A percentile compares a stretch with the other conserved stretches of the same genome.
Evolutionary conservation across 2,329 filamentous ascomycete genomes (phyloP).

Genomic region (Fusarium udum): DNA sequence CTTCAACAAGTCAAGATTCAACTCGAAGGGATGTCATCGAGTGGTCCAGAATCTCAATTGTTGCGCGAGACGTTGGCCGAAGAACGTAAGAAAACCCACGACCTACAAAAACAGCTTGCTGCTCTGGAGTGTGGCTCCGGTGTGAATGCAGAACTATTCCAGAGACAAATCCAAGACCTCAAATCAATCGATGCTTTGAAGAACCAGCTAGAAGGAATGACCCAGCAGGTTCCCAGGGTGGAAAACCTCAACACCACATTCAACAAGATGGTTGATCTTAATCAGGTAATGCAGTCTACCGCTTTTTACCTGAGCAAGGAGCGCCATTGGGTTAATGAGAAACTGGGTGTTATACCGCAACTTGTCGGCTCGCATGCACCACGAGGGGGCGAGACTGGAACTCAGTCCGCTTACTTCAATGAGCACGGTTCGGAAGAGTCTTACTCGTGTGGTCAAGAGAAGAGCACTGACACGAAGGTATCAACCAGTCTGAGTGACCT

Average conservation of each 20-base stretch:
- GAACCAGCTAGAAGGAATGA: conserved; percentile 38
- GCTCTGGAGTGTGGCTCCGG: conserved; percentile 36
- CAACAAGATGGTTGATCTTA: conserved; percentile 42
- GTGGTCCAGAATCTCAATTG: neutral
- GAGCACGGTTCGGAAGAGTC: neutral
- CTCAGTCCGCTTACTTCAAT: neutral
- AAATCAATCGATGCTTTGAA: conserved; percentile 40
- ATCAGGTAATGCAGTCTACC: conserved; percentile 43
- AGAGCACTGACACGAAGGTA: neutral
- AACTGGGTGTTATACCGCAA: conserved; percentile 23
- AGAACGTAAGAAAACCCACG: conserved; percentile 13
- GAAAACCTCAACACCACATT: conserved; percentile 41
- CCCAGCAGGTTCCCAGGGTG: conserved; percentile 37
- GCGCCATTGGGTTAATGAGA: conserved; percentile 43
- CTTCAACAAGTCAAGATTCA: conserved; percentile 35
- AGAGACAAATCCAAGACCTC: conserved; percentile 45
- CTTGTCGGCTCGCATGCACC: neutral
- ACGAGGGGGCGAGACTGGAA: neutral
- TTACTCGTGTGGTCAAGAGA: neutral
- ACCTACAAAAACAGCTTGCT: conserved; percentile 34
- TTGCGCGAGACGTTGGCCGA: conserved; percentile 13
- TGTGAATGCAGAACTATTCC: conserved; percentile 30
- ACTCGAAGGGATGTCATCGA: conserved; percentile 2
- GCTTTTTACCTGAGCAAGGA: conserved; percentile 44
- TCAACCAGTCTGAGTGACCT: neutral